Percentiles rank a stretch among this genome's conserved stretches.
These are phyloP conservation scores for Salvia miltiorrhiza DNA, from an alignment of 257 asterid genomes.

Conservation along the genomic window DNA sequence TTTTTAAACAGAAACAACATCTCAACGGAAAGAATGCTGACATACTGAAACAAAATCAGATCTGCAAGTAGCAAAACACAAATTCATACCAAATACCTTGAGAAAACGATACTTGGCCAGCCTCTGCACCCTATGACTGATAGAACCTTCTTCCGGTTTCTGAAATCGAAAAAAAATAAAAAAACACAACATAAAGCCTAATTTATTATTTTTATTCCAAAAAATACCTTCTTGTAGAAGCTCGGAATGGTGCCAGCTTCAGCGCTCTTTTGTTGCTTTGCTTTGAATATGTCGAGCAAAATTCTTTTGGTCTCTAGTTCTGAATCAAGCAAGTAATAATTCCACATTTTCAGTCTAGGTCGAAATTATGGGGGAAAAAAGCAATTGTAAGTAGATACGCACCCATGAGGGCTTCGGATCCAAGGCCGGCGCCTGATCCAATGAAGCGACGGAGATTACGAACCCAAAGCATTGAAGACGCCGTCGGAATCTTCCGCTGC, in stretches of 20 bases:
- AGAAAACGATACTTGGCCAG: slow-evolving; percentile 92
- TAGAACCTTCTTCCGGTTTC: slow-evolving; percentile 99
- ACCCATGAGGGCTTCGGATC: slow-evolving; percentile 99
- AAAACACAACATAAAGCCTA: slow-evolving; percentile 4
- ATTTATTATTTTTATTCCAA: neutral
- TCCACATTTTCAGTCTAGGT: slow-evolving; percentile 20
- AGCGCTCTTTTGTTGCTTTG: slow-evolving; percentile 89
- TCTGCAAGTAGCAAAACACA: slow-evolving; percentile 18
- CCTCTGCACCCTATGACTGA: slow-evolving; percentile 96
- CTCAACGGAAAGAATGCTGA: neutral
- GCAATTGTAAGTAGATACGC: slow-evolving; percentile 17
- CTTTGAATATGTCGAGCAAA: slow-evolving; percentile 90
- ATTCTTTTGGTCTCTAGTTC: slow-evolving; percentile 96
- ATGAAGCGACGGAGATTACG: slow-evolving; percentile 95
- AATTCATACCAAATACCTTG: slow-evolving; percentile 52
- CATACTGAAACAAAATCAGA: slow-evolving; percentile 16
- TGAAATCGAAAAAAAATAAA: slow-evolving; percentile 33
- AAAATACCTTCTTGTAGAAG: slow-evolving; percentile 82
- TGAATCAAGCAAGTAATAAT: slow-evolving; percentile 30
- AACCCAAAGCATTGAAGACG: slow-evolving; percentile 98
- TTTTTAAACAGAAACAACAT: neutral
- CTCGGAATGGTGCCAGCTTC: slow-evolving; percentile 92
- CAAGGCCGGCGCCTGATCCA: slow-evolving; percentile 98
- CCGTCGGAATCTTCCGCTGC: slow-evolving; percentile 77
- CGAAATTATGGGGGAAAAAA: slow-evolving; percentile 11